phyloP scores from a whole-genome alignment of 352 stramenopile species.

The Achlya hypogyna region DNA sequence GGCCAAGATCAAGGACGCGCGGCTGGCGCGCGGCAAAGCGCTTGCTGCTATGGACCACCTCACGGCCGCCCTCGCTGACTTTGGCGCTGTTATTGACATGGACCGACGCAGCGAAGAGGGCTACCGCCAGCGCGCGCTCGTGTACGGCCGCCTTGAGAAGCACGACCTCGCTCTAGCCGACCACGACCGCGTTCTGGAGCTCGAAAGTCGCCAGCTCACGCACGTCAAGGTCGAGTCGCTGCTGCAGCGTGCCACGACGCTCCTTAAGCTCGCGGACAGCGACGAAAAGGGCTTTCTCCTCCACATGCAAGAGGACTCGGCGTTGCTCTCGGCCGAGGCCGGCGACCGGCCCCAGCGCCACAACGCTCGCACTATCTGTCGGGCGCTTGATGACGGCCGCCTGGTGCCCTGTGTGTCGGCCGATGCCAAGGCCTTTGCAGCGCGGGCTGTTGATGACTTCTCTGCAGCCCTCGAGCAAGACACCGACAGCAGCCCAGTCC shows the following conservation, averaged over 20 bases:
- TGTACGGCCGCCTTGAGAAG: constrained; percentile 43
- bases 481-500: constrained; percentile 31
- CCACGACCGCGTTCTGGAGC: constrained; percentile 48
- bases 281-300: constrained; percentile 25
- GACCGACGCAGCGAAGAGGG: constrained; percentile 53
- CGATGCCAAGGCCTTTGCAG: constrained; percentile 30
- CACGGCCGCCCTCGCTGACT: constrained; percentile 42
- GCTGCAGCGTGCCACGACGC: constrained; percentile 45
- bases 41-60: constrained; percentile 48
- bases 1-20: constrained; percentile 34
- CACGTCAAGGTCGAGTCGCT: constrained; percentile 37
- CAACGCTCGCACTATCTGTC: neutral
- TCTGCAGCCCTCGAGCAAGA: constrained; percentile 38
- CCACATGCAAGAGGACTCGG: constrained; percentile 25
- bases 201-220: constrained; percentile 26
- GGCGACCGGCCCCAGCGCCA: neutral
- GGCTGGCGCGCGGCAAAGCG: constrained; percentile 45
- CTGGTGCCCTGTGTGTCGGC: constrained; percentile 27
- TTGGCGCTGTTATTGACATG: constrained; percentile 51
- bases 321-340: constrained; percentile 7
- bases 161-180: constrained; percentile 40
- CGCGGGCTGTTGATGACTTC: constrained; percentile 57
- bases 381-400: constrained; percentile 13
- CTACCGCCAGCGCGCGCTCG: constrained; percentile 49
- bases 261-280: constrained; percentile 41